phyloP scores from a whole-genome alignment of 2,329 filamentous ascomycete genomes.

The Fusarium penzigii region DNA sequence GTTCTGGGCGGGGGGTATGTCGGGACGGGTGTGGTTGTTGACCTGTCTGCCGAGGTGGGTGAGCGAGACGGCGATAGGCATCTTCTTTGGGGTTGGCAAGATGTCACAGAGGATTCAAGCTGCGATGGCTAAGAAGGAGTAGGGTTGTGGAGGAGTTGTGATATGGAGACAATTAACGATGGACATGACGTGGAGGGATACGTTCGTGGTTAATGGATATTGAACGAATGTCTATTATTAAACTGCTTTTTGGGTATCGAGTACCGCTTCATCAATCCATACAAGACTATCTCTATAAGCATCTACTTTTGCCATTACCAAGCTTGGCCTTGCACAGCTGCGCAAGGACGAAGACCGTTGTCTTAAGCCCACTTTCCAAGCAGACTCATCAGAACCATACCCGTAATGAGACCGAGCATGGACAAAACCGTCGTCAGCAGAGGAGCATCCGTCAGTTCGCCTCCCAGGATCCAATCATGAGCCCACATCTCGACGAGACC shows the following conservation, averaged over 20 bases:
- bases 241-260: too few relatives aligned
- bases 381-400: slow-evolving; percentile 70
- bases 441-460: slow-evolving; percentile 54
- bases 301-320: neutral
- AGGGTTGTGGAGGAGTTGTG: neutral
- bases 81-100: slow-evolving; percentile 31
- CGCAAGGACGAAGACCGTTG: neutral
- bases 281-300: too few relatives aligned
- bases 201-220: neutral
- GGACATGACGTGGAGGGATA: neutral
- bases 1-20: slow-evolving; percentile 38
- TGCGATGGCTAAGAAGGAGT: slow-evolving; percentile 25
- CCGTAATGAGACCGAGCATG: slow-evolving; percentile 55
- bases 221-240: too few relatives aligned
- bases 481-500: slow-evolving; percentile 80
- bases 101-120: slow-evolving; percentile 27
- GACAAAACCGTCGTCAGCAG: slow-evolving; percentile 50
- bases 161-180: neutral
- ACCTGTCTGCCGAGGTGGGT: slow-evolving; percentile 29
- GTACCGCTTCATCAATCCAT: too few relatives aligned
- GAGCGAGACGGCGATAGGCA: slow-evolving; percentile 29
- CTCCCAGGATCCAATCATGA: slow-evolving; percentile 66
- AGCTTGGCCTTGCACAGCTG: too few relatives aligned
- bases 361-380: slow-evolving; percentile 73
- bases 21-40: slow-evolving; percentile 29